Evolutionary conservation across 192 early-diverging fungal genomes (phyloP).

Genomic region (Obelidium mucronatum): DNA sequence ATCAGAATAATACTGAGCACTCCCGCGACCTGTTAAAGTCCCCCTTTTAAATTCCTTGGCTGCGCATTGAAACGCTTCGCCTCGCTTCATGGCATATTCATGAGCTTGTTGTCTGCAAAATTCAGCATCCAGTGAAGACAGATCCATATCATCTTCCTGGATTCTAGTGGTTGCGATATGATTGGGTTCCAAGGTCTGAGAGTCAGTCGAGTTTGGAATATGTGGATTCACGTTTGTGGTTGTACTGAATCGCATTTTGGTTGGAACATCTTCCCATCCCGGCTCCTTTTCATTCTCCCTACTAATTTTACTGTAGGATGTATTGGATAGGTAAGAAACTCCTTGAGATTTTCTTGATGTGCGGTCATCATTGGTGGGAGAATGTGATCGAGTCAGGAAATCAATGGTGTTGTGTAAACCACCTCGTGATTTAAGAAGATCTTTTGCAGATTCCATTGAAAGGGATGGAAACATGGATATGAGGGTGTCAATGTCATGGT

Average conservation of each 20-base stretch:
- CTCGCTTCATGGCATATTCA: slow-evolving; percentile 8
- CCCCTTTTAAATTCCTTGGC: slow-evolving; percentile 29
- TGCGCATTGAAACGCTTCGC: slow-evolving; percentile 29
- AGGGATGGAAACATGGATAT: slow-evolving; percentile 23
- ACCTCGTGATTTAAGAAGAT: slow-evolving; percentile 20
- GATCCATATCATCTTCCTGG: background rate
- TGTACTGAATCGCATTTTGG: background rate
- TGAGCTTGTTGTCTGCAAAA: slow-evolving; percentile 21
- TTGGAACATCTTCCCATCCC: background rate
- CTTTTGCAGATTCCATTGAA: background rate
- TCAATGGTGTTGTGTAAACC: slow-evolving; percentile 37
- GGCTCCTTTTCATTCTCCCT: background rate
- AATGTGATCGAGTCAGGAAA: slow-evolving; percentile 9
- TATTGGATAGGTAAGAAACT: background rate
- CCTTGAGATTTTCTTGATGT: background rate
- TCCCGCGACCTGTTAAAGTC: slow-evolving; percentile 19
- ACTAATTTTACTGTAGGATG: slow-evolving; percentile 7
- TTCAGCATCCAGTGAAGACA: background rate
- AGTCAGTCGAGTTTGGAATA: background rate
- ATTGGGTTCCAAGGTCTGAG: background rate
- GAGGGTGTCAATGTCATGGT: slow-evolving; percentile 23
- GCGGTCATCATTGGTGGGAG: background rate
- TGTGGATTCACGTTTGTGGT: slow-evolving; percentile 3
- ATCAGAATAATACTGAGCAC: slow-evolving; percentile 37
- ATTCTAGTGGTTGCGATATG: background rate